Evolutionary conservation across 129 eudicot genomes (phyloP), one percentile per base, ranked within the genome.

Genomic region (Lonicera japonica): DNA sequence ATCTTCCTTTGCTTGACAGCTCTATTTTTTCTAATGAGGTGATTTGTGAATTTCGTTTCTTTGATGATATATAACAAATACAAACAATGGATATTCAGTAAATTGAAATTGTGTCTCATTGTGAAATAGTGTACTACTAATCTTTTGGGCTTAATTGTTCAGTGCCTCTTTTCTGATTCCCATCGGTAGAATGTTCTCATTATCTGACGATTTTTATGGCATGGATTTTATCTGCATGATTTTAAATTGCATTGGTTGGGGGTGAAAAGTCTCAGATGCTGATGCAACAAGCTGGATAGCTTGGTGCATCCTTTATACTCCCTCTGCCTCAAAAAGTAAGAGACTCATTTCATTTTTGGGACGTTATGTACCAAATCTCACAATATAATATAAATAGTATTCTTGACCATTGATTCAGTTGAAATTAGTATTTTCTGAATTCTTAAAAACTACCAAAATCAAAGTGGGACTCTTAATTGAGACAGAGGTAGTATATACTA

Each of bases 11-110:
- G 46, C 51, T 56, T 38, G 53, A 40, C 39, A 14, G 13, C 50
- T 20, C 21, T 66, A 29, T 11, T 48, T 25, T 24, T 34, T 34
- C 14, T 50, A 17, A 4, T 12, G 18, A 63, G 48, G 29, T 11
- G 12, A 20, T 65, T 67, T 16, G 39, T 39, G 51, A 60, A 29
- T 36, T 66, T 41, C 55, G n/a, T 57, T 45, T 56, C 15, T 25
- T 52, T 25, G 50, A 16, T 17, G 40, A 41, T 24, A 70, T 15
- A 21, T 25, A 56, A 5, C n/a, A 47, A 45, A 22, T 25, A 43
- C 13, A 21, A 41, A 22, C 12, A 38, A 22, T 50, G 24, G 24
- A 21, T 38, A 48, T 39, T 40, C 16, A 1, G 9, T 60, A 1
- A 10, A 39, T 39, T 21, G 2, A 36, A 22, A 10, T 13, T 58